These are phyloP conservation scores for Simplicillium aogashimaense DNA, from an alignment of 2,329 filamentous ascomycete genomes.

Conservation along the genomic window DNA sequence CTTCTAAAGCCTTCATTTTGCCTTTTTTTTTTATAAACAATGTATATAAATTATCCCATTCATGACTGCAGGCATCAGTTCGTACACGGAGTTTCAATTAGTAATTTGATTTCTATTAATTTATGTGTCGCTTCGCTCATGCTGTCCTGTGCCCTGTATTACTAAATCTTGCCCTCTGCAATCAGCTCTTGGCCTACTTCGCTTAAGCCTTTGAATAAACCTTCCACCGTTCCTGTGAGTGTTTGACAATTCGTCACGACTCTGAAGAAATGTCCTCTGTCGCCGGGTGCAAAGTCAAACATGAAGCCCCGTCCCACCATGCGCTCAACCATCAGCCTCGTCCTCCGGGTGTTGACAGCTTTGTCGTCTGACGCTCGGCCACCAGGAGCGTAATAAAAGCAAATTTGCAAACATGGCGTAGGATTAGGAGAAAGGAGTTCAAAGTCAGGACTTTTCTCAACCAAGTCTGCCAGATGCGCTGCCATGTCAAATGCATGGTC, in stretches of 20 bases:
- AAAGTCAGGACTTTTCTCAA: slow-evolving; percentile 51
- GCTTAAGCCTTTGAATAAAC: slow-evolving; percentile 41
- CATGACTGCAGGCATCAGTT: no score
- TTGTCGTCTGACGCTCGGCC: slow-evolving; percentile 33
- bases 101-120: no score
- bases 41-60: no score
- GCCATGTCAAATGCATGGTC: slow-evolving; percentile 66
- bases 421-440: slow-evolving; percentile 64
- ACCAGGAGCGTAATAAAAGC: slow-evolving; percentile 71
- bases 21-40: no score
- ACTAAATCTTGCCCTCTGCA: no score
- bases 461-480: slow-evolving; percentile 50
- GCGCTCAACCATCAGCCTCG: slow-evolving; percentile 34
- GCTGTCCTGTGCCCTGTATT: no score
- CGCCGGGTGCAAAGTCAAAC: slow-evolving; percentile 50
- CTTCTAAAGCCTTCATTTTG: no score
- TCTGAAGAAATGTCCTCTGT: slow-evolving; percentile 44
- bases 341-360: slow-evolving; percentile 37
- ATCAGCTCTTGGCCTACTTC: slow-evolving; percentile 22
- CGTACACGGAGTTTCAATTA: no score
- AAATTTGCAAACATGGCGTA: slow-evolving; percentile 83
- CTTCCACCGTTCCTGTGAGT: slow-evolving; percentile 36
- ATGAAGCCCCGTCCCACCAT: slow-evolving; percentile 45
- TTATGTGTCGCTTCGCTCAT: no score
- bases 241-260: slow-evolving; percentile 50